phyloP scores from a whole-genome alignment of 495 filamentous ascomycete genomes.

The Astrothelium macrocarpum region DNA sequence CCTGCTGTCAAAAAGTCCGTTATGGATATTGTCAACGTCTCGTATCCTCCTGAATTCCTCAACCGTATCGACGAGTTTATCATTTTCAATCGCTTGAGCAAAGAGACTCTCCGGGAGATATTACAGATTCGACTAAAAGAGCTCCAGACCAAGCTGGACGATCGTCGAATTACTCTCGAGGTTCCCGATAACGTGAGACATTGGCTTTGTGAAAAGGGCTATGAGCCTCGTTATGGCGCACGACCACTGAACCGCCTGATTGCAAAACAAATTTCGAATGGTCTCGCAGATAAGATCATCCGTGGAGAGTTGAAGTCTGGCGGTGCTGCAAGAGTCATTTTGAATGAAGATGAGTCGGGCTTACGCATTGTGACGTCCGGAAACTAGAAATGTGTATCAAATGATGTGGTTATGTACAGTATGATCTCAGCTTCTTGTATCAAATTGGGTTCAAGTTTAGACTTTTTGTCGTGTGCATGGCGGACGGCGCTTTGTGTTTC shows the following conservation, averaged over 20 bases:
- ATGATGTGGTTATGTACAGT: neutral
- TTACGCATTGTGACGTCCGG: conserved; percentile 23
- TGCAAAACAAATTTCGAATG: conserved; percentile 76
- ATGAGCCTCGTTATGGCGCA: conserved; percentile 85
- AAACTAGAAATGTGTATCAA: neutral
- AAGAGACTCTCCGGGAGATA: conserved; percentile 74
- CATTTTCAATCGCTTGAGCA: conserved; percentile 76
- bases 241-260: conserved; percentile 90
- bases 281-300: conserved; percentile 84
- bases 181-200: conserved; percentile 62
- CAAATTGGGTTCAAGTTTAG: neutral
- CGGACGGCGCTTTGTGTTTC: neutral
- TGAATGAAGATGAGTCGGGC: conserved; percentile 47
- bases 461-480: neutral
- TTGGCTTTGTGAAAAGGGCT: conserved; percentile 82
- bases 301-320: conserved; percentile 69
- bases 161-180: conserved; percentile 68
- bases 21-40: conserved; percentile 72
- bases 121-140: conserved; percentile 86
- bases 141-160: conserved; percentile 71
- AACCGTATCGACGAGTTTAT: conserved; percentile 97
- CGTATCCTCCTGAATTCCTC: conserved; percentile 87
- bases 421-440: neutral
- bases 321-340: conserved; percentile 56
- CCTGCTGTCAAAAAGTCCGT: conserved; percentile 63